phyloP scores from a whole-genome alignment of 768 basidiomycete genomes.

The Suillus weaverae region DNA sequence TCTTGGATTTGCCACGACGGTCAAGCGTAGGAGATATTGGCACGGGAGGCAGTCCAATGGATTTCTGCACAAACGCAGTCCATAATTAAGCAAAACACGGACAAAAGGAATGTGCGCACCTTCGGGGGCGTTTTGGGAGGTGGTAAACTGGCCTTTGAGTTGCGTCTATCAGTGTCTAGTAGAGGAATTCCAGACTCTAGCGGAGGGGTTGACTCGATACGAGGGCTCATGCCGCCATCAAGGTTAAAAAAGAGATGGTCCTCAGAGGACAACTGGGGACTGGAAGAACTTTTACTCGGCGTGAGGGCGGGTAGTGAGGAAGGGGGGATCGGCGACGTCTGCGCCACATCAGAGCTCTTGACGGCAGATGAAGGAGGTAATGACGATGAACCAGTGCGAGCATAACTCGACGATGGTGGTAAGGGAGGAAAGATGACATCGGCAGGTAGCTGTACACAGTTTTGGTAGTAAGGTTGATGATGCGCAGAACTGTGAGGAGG shows the following conservation, averaged over 20 bases:
- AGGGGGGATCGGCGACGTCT: slow-evolving; percentile 31
- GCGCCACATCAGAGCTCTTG: slow-evolving; percentile 23
- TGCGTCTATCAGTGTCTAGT: slow-evolving; percentile 12
- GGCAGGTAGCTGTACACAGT: slow-evolving; percentile 53
- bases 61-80: slow-evolving; percentile 30
- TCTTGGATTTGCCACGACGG: slow-evolving; percentile 28
- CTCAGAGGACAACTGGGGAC: slow-evolving; percentile 46
- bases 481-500: slow-evolving; percentile 59
- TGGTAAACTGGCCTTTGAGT: slow-evolving; percentile 18
- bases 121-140: slow-evolving; percentile 31
- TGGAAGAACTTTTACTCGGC: slow-evolving; percentile 64
- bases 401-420: slow-evolving; percentile 50
- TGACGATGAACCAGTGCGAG: slow-evolving; percentile 23
- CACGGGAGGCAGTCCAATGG: slow-evolving; percentile 39
- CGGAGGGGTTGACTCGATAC: slow-evolving; percentile 21
- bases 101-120: slow-evolving; percentile 9
- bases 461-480: slow-evolving; percentile 75
- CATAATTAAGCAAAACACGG: neutral
- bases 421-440: slow-evolving; percentile 77
- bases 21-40: slow-evolving; percentile 49
- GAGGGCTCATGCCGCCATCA: slow-evolving; percentile 11
- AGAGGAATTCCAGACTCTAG: slow-evolving; percentile 11
- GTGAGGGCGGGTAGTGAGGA: slow-evolving; percentile 60
- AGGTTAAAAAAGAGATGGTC: slow-evolving; percentile 18
- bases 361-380: slow-evolving; percentile 24